Evolutionary conservation across 176 grass and related monocot genomes (phyloP), one percentile per base, ranked within the genome.

Genomic region (Metroxylon sagu): DNA sequence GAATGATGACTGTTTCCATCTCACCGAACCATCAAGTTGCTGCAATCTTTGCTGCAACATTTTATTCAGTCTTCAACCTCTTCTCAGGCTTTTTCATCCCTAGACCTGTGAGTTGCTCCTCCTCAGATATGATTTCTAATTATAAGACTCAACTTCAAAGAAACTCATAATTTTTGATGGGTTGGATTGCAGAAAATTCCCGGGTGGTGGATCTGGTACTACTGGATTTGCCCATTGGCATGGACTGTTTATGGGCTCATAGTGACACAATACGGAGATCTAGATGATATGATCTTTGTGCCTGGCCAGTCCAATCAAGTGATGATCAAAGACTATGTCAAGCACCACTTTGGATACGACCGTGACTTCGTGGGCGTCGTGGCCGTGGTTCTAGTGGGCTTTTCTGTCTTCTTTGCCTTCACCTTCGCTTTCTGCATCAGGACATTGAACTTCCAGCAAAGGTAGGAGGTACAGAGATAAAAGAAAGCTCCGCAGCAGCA

Each of bases 1-100:
- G 67, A 2, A 70, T 70, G 67, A 70, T 70, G 67, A 29, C 67
- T 1, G 67, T 70, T 23, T 88, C 87, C 4, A 84, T 98, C 70
- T 92, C 93, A 26, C 93, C 93, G 27, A 98, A 98, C 49, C 93
- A 98, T 59, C 81, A 98, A 69, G 81, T 98, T 54, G 87, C 93
- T 26, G 79, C 84, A 68, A 98, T 98, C 63, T 85, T 98, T 2
- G 93, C 93, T 0, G 79, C 84, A 25, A 86, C 93, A 23, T 98
- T 98, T 76, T 98, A 85, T 72, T 98, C 93, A 4, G 61, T 98
- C 15, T 98, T 98, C 73, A 98, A 98, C 73, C 93, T 98, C 60
- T 98, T 98, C 73, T 98, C 93, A 0, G 93, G 93, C 53, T 98
- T 98, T 60, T 98, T 92, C 84, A 98, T 98, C 61, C 93, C 87